Percentiles rank a stretch among this genome's conserved stretches.
These are phyloP conservation scores for Huntiella decipiens DNA, from an alignment of 2,329 filamentous ascomycete species.

Conservation along the genomic window DNA sequence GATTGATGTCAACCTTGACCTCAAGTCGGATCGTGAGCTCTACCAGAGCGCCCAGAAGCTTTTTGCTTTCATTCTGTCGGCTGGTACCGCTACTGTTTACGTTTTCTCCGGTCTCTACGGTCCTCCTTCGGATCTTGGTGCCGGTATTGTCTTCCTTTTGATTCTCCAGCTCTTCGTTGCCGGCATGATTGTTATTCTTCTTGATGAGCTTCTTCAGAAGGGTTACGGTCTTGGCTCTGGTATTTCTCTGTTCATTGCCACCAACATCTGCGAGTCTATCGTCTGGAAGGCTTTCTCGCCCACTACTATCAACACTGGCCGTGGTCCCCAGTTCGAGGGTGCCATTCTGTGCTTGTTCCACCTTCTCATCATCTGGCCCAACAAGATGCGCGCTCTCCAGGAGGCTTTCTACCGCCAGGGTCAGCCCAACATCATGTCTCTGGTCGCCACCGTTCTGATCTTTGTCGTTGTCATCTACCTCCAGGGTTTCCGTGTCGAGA, in stretches of 20 bases:
- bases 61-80: slow-evolving; percentile 91
- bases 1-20: slow-evolving; percentile 99
- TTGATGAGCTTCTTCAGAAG: slow-evolving; percentile 98
- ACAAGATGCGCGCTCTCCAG: slow-evolving; percentile 96
- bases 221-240: slow-evolving; percentile 95
- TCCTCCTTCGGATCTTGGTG: slow-evolving; percentile 86
- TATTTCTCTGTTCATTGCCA: slow-evolving; percentile 98
- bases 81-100: slow-evolving; percentile 94
- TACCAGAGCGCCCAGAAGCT: slow-evolving; percentile 99
- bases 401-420: slow-evolving; percentile 99
- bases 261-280: slow-evolving; percentile 99
- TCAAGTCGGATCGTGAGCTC: slow-evolving; percentile 98
- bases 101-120: slow-evolving; percentile 97
- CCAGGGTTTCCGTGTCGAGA: slow-evolving; percentile 98
- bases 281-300: slow-evolving; percentile 99
- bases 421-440: slow-evolving; percentile 98
- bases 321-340: slow-evolving; percentile 97
- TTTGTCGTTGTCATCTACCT: slow-evolving; percentile 98
- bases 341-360: slow-evolving; percentile 97
- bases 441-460: slow-evolving; percentile 77
- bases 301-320: slow-evolving; percentile 96
- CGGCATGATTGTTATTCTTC: slow-evolving; percentile 94
- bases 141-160: slow-evolving; percentile 93
- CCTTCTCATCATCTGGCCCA: slow-evolving; percentile 92
- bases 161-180: slow-evolving; percentile 96